Evolutionary conservation across 2,329 filamentous ascomycete genomes (phyloP), one percentile per base, ranked within the genome.

Genomic region (Penicillium nordicum): DNA sequence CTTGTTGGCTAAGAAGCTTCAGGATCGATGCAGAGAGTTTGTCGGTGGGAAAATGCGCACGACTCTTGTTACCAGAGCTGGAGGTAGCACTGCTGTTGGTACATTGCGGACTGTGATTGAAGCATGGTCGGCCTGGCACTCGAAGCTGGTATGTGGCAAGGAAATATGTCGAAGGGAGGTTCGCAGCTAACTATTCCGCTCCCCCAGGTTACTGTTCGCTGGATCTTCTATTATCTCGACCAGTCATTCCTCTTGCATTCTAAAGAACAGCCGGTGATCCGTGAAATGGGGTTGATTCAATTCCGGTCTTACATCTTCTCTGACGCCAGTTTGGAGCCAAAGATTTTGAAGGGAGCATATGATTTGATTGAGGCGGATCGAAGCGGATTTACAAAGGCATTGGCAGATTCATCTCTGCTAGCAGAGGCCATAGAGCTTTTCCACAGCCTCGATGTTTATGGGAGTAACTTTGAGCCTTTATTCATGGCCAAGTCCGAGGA

Each of bases 221-320:
- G 89, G 61, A 88, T 95, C 38, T 97, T 97, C 75, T 96, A 92
- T 76, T 99, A 92, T 69, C 82, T 99, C 62, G 93, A 99, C 71
- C 87, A 94, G 60, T 90, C 92, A 2, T 97, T 92, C 69, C 81
- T 99, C 8, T 79, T 96, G 2, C 87, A 88, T 55, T 86, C 87
- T 44, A 86, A 87, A 63, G 84, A 88, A 23, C 76, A 82, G 36
- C 81, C 82, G 10, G 88, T 88, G 34, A 85, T 99, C 55, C 88
- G 92, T 67, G 90, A 96, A 68, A 86, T 96, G 78, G 85, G 88
- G 5, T 85, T 94, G 53, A 76, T 80, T 14, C 82, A 91, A 57
- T 99, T 97, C 71, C 84, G 89, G 51, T 82, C 76, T 9, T 72
- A 78, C 45, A 76, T 88, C 34, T 85, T 86, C 63, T 76, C 79